phyloP scores from a whole-genome alignment of 768 basidiomycete species.

The Termitomyces sp. region DNA sequence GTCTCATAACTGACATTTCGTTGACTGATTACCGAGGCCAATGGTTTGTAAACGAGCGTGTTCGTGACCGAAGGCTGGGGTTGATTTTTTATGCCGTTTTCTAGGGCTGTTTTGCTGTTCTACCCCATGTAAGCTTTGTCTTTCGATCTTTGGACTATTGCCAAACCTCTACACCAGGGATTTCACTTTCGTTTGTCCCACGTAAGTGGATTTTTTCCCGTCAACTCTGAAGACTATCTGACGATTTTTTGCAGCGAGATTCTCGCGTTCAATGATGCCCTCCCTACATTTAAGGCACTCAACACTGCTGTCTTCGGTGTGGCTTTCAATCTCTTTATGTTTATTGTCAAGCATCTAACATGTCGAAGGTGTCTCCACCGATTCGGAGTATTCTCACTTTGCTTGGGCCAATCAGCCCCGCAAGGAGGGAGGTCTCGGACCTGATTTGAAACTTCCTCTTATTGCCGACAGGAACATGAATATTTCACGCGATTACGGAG shows the following conservation, averaged over 20 bases:
- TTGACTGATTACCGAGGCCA: conserved; percentile 72
- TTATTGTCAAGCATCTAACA: neutral
- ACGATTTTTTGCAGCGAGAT: conserved; percentile 55
- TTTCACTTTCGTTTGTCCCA: conserved; percentile 92
- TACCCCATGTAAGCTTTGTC: conserved; percentile 76
- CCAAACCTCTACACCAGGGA: conserved; percentile 46
- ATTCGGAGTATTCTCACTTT: conserved; percentile 85
- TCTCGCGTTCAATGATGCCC: conserved; percentile 89
- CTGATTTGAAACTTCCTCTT: conserved; percentile 81
- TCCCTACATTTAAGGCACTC: conserved; percentile 69
- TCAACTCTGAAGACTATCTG: neutral
- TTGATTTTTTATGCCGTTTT: conserved; percentile 10
- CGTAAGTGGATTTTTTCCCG: conserved; percentile 36
- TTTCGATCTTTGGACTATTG: neutral
- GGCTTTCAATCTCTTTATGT: conserved; percentile 14
- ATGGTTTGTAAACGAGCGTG: conserved; percentile 54
- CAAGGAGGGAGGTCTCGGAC: conserved; percentile 87
- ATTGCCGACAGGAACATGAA: conserved; percentile 78
- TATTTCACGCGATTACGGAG: conserved; percentile 84
- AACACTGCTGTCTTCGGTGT: conserved; percentile 76
- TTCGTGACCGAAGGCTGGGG: neutral
- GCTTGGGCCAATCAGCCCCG: conserved; percentile 84
- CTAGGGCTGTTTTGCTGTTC: conserved; percentile 90
- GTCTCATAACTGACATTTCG: conserved; percentile 77
- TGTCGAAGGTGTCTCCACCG: conserved; percentile 62